Percentiles rank a stretch among this genome's conserved stretches.
These are phyloP conservation scores for Geotrichum carabidarum DNA, from an alignment of 1,139 yeast species.

Conservation along the genomic window DNA sequence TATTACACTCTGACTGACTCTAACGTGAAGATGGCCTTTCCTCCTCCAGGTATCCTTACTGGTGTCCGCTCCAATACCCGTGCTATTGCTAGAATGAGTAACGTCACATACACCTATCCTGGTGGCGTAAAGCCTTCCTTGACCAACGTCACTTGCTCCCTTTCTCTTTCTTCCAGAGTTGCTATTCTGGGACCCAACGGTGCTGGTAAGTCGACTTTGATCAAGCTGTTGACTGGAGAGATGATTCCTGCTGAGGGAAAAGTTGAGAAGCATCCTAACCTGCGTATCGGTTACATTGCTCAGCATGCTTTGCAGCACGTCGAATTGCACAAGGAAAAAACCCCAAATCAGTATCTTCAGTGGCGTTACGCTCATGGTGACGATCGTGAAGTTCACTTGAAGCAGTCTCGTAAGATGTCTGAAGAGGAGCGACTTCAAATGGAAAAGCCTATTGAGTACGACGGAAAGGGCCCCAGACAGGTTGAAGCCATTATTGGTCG, in stretches of 20 bases:
- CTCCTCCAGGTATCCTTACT: constrained; percentile 95
- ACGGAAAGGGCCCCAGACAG: constrained; percentile 84
- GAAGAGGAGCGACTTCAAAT: constrained; percentile 78
- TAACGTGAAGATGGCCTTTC: constrained; percentile 94
- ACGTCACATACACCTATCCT: constrained; percentile 86
- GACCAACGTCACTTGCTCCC: constrained; percentile 72
- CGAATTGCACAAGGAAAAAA: constrained; percentile 93
- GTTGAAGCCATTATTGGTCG: constrained; percentile 95
- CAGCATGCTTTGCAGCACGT: constrained; percentile 98
- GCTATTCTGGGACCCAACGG: constrained; percentile 98
- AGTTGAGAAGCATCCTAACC: constrained; percentile 95
- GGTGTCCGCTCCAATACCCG: constrained; percentile 95
- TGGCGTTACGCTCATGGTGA: constrained; percentile 98
- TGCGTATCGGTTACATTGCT: constrained; percentile 97
- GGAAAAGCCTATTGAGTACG: constrained; percentile 74
- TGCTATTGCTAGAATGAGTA: constrained; percentile 85
- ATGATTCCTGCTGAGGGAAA: constrained; percentile 78
- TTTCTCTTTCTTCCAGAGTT: constrained; percentile 88
- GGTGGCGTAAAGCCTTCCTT: constrained; percentile 84
- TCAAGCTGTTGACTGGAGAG: constrained; percentile 89
- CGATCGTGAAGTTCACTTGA: constrained; percentile 91
- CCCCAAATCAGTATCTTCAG: constrained; percentile 94
- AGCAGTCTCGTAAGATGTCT: constrained; percentile 84
- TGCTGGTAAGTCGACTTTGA: constrained; percentile 96
- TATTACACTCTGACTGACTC: constrained; percentile 94